These are phyloP conservation scores for Dittrichia graveolens DNA, from an alignment of 129 eudicot genomes.

Conservation along the genomic window DNA sequence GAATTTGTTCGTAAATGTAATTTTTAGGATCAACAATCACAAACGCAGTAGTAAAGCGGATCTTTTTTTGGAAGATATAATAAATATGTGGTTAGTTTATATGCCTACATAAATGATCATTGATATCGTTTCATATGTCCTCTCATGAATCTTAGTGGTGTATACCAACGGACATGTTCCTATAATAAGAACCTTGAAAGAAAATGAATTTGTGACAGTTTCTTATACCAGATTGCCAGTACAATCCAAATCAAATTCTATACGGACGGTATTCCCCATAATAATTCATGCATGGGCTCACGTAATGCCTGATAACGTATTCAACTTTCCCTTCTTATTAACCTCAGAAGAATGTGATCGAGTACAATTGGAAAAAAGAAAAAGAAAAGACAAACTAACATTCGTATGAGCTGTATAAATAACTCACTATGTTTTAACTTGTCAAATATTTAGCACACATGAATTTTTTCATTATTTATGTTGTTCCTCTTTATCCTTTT, in stretches of 20 bases:
- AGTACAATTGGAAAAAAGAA: not conserved
- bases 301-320: not conserved
- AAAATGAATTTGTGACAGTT: slow-evolving; percentile 2
- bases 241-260: not conserved
- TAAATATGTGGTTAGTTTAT: not conserved
- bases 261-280: not conserved
- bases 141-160: not conserved
- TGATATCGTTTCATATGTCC: not conserved
- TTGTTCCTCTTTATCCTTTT: not conserved
- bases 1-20: not conserved
- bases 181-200: not conserved
- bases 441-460: too few relatives aligned
- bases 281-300: not conserved
- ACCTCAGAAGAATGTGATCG: slow-evolving; percentile 6
- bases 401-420: too few relatives aligned
- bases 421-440: too few relatives aligned
- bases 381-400: not conserved
- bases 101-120: not conserved
- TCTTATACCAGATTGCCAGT: not conserved
- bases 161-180: not conserved
- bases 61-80: not conserved
- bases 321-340: not conserved
- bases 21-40: too few relatives aligned
- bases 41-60: too few relatives aligned
- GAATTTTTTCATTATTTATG: too few relatives aligned